Evolutionary conservation across 768 basidiomycete genomes (phyloP), one percentile per base, ranked within the genome.

Genomic region (Paxillus ammoniavirescens): DNA sequence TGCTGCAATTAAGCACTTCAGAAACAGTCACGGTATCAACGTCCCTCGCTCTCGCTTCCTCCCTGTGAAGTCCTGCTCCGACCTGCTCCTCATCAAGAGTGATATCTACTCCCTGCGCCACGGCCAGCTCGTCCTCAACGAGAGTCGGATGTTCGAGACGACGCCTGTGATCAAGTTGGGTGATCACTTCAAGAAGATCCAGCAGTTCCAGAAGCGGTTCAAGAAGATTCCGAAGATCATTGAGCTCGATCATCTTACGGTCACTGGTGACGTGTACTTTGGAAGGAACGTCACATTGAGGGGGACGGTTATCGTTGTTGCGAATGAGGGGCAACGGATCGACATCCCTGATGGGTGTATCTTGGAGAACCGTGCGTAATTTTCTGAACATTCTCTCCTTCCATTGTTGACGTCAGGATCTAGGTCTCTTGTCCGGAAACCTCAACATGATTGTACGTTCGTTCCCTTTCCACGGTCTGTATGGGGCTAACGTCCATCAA

Each of bases 131-230:
- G 79, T 83, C 42, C 78, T 87, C 75, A 84, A 82, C 60, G 73
- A 74, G 54, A 71, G 72, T 35, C 66, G 83, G 49, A 79, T 84
- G 75, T 86, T 86, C 67, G 75, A 74, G 61, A 77, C 76, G 18
- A 82, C 83, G 2, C 87, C 87, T 2, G 87, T 89, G 54, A 82
- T 89, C 73, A 89, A 89, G 75, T 83, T 88, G 33, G 85, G 86
- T 30, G 85, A 86, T 65, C 79, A 83, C 64, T 89, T 89, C 73
- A 89, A 88, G 78, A 89, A 89, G 79, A 82, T 82, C 52, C 74
- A 74, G 47, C 71, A 83, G 60, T 87, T 87, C 75, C 83, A 87
- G 72, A 85, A 86, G 64, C 80, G 86, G 13, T 87, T 88, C 82
- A 83, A 84, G 73, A 82, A 82, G 67, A 86, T 89, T 52, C 87